These are phyloP conservation scores for Hypoxylon sp. DNA, from an alignment of 2,329 filamentous ascomycete species.

Conservation along the genomic window DNA sequence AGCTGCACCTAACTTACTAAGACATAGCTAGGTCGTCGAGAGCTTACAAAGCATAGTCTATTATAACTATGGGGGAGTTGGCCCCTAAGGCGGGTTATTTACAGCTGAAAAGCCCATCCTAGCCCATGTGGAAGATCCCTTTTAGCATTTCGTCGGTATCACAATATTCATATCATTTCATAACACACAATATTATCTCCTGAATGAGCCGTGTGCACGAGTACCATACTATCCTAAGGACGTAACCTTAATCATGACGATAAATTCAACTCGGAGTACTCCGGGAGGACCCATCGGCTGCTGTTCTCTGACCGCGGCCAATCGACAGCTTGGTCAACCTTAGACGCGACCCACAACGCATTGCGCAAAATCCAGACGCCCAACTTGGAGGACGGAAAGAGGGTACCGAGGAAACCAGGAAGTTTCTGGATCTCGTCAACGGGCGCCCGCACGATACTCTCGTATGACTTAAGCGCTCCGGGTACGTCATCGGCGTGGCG, in stretches of 20 bases:
- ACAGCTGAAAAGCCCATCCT: too few relatives aligned
- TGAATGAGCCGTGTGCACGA: too few relatives aligned
- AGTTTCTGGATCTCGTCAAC: conserved; percentile 26
- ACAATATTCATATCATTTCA: too few relatives aligned
- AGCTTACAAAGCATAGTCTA: too few relatives aligned
- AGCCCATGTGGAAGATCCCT: too few relatives aligned
- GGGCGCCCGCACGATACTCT: conserved; percentile 12
- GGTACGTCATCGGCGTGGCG: conserved; percentile 25
- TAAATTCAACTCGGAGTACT: conserved; percentile 34
- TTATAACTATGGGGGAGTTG: too few relatives aligned
- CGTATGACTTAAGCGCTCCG: conserved; percentile 22
- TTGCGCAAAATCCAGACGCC: conserved; percentile 31
- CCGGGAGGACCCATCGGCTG: conserved; percentile 22
- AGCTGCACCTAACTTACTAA: too few relatives aligned
- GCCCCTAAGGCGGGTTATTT: too few relatives aligned
- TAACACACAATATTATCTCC: too few relatives aligned
- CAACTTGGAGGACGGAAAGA: conserved; percentile 21
- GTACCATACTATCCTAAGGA: too few relatives aligned
- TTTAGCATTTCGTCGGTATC: too few relatives aligned
- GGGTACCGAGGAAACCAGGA: background rate
- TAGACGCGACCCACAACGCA: conserved; percentile 25
- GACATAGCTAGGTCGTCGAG: too few relatives aligned
- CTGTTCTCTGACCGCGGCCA: conserved; percentile 7
- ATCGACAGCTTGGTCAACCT: conserved; percentile 12
- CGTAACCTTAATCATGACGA: conserved; percentile 8